Evolutionary conservation across 2,329 filamentous ascomycete species (phyloP), one percentile per base, ranked within the genome.

Genomic region (Microcera coccophila): DNA sequence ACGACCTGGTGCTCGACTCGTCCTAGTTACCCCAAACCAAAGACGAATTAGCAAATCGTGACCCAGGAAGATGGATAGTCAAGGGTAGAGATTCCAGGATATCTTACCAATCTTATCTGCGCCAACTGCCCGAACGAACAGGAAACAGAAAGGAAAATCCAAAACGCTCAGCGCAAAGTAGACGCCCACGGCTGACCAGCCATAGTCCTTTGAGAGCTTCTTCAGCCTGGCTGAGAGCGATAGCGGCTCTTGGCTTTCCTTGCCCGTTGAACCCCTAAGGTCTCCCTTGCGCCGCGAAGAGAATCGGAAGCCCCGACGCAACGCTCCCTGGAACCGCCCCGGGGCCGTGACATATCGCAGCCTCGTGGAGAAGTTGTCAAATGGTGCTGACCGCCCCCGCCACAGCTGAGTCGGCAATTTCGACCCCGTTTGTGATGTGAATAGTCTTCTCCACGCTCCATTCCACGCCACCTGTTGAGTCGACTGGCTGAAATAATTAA

Each of bases 121-220:
- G 14, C 93, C 93, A 2, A 95, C 76, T 39, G 82, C 71, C 44
- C 84, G 79, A 36, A 98, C 93, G 9, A 93, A 81, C 41, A 95
- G 68, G 70, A 95, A 98, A 69, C 91, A 97, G 62, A 97, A 87
- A 1, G 93, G 93, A 53, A 97, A 95, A 68, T 98, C 93, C 39
- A 95, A 70, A 28, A 87, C 85, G 32, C 87, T 90, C 41, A 98
- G 70, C 1, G 74, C 75, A 10, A 96, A 67, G 66, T 98, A 98
- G 12, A 98, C 87, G n/a, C 90, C 91, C 4, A 96, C 67, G 1
- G 90, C 90, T 3, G 87, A 79, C 89, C 90, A 97, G 31, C 93
- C 93, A 65, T 98, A 98, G 65, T 97, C 91, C 50, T 84, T 82
- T 3, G 85, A 90, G 35, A 98, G 78, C 62, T 87, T 89, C 67